Evolutionary conservation across 1,284 basidiomycete species (phyloP).

Genomic region (Pulveroboletus sp.): DNA sequence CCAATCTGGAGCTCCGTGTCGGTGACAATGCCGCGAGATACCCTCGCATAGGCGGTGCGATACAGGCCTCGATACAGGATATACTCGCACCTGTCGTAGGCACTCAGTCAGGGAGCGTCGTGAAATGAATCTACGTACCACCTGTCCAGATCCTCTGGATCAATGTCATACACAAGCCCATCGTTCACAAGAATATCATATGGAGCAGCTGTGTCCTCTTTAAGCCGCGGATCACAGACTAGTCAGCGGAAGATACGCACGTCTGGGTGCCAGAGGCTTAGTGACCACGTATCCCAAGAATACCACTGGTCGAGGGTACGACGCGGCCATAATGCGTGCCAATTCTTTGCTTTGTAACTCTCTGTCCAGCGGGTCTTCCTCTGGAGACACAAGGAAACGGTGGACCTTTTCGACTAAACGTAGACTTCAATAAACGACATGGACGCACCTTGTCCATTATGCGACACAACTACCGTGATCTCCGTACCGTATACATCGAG

Average conservation of each 20-base stretch:
- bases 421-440: neutral
- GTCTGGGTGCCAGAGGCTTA: slow-evolving; percentile 66
- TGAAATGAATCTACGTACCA: slow-evolving; percentile 45
- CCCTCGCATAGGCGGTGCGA: slow-evolving; percentile 70
- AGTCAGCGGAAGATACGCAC: slow-evolving; percentile 37
- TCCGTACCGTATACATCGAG: slow-evolving; percentile 81
- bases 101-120: neutral
- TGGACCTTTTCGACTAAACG: neutral
- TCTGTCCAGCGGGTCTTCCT: slow-evolving; percentile 86
- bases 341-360: slow-evolving; percentile 85
- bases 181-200: slow-evolving; percentile 81
- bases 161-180: slow-evolving; percentile 72
- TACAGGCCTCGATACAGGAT: slow-evolving; percentile 82
- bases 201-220: slow-evolving; percentile 56
- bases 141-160: slow-evolving; percentile 64
- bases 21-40: slow-evolving; percentile 69
- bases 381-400: slow-evolving; percentile 26
- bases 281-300: slow-evolving; percentile 90
- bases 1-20: slow-evolving; percentile 79
- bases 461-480: slow-evolving; percentile 82
- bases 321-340: slow-evolving; percentile 73
- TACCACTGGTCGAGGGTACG: slow-evolving; percentile 75
- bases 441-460: slow-evolving; percentile 83
- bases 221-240: slow-evolving; percentile 13
- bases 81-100: slow-evolving; percentile 75